These are phyloP conservation scores for Hordeum pubiflorum DNA, from an alignment of 202 grass and related monocot genomes.

Conservation along the genomic window DNA sequence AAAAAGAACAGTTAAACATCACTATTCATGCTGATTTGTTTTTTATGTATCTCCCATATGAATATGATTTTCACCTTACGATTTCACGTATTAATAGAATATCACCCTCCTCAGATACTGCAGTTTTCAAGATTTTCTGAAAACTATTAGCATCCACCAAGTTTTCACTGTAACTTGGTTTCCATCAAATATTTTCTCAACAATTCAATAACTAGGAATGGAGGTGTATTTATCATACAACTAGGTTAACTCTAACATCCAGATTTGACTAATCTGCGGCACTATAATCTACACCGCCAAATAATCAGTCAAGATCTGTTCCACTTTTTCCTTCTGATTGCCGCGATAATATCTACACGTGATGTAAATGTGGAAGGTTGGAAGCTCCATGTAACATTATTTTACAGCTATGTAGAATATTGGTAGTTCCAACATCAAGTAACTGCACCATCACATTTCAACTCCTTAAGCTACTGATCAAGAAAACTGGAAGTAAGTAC, in stretches of 20 bases:
- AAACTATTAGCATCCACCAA: background rate
- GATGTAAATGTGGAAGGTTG: background rate
- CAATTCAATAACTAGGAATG: background rate
- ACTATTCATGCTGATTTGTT: background rate
- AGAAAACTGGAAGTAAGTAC: slow-evolving; percentile 15
- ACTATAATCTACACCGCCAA: background rate
- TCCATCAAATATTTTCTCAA: background rate
- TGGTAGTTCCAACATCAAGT: background rate
- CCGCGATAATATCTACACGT: too few relatives aligned
- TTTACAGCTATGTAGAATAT: background rate
- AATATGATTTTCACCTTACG: background rate
- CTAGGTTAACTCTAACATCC: background rate
- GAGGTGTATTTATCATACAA: background rate
- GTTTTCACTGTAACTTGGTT: background rate
- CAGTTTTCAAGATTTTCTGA: background rate
- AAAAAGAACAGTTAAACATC: background rate
- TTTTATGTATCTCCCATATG: background rate
- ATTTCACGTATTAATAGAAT: background rate
- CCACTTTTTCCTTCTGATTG: too few relatives aligned
- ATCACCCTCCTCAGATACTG: background rate
- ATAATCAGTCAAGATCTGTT: background rate
- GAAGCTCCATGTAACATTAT: background rate
- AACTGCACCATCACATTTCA: background rate
- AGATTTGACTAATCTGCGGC: background rate
- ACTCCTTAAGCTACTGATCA: background rate